These are phyloP conservation scores for Dalbergia cochinchinensis DNA, from an alignment of 306 rosid species.

Conservation along the genomic window DNA sequence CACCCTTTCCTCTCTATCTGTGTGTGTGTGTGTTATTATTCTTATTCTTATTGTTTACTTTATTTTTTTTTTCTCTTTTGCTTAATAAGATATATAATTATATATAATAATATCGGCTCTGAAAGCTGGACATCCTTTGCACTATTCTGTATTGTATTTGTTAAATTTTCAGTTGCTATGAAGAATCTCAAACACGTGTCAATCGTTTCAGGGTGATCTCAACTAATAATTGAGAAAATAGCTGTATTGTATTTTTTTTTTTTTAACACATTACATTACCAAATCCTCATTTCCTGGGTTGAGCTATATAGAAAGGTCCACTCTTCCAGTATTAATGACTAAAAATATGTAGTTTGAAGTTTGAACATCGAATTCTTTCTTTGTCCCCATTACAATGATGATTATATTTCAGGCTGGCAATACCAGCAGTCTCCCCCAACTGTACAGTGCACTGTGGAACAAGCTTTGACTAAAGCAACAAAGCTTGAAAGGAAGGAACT, in stretches of 20 bases:
- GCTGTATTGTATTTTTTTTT: neutral
- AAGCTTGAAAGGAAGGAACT: conserved; percentile 86
- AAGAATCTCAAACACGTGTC: neutral
- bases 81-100: neutral
- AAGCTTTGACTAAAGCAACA: conserved; percentile 70
- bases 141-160: neutral
- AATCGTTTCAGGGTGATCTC: neutral
- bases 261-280: neutral
- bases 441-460: conserved; percentile 76
- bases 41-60: neutral
- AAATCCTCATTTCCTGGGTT: conserved; percentile 19
- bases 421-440: conserved; percentile 95
- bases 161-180: conserved; percentile 7
- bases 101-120: too few relatives aligned
- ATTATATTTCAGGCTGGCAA: conserved; percentile 82
- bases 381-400: conserved; percentile 30
- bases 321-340: neutral
- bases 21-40: neutral
- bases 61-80: neutral
- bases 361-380: conserved; percentile 16
- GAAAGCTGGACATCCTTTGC: too few relatives aligned
- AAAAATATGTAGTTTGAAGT: conserved; percentile 16
- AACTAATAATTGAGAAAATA: neutral
- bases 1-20: neutral
- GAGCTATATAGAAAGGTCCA: conserved; percentile 31